Percentiles rank a stretch among this genome's conserved stretches.
Evolutionary conservation across 495 filamentous ascomycete genomes (phyloP).

Genomic region (Aspergillus sparsus): DNA sequence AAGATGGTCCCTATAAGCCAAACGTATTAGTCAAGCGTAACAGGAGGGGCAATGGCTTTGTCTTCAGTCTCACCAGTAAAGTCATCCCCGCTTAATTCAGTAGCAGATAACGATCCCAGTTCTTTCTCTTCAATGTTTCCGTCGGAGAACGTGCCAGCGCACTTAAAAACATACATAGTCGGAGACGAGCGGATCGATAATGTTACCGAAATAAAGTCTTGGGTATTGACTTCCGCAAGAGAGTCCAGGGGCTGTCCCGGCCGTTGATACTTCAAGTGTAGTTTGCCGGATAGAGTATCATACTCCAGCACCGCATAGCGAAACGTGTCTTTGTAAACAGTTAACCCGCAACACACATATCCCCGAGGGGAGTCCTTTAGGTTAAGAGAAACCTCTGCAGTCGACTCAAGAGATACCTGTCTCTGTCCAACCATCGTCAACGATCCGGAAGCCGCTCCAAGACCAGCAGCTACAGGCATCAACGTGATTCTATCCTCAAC

Average conservation of each 20-base stretch:
- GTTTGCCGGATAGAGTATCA: background rate
- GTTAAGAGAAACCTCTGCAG: background rate
- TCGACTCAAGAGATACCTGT: slow-evolving; percentile 7
- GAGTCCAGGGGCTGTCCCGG: background rate
- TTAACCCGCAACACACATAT: background rate
- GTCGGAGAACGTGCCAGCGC: background rate
- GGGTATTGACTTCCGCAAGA: background rate
- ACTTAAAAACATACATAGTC: background rate
- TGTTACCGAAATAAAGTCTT: background rate
- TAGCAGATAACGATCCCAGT: background rate
- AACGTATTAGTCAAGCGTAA: background rate
- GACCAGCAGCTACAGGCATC: background rate
- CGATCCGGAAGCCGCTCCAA: background rate
- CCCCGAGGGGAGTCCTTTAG: background rate
- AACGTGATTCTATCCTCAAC: background rate
- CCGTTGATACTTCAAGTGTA: background rate
- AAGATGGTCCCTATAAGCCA: background rate
- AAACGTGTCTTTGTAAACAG: slow-evolving; percentile 11
- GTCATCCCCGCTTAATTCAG: slow-evolving; percentile 9
- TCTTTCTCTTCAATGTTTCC: background rate
- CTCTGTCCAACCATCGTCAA: slow-evolving; percentile 10
- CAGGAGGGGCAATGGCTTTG: background rate
- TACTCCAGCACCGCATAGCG: slow-evolving; percentile 12
- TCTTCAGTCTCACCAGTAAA: slow-evolving; percentile 7
- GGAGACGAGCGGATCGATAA: background rate